Base-by-base conservation (phyloP, 1,284 basidiomycete species). In the Papiliotrema flavescens region DNA sequence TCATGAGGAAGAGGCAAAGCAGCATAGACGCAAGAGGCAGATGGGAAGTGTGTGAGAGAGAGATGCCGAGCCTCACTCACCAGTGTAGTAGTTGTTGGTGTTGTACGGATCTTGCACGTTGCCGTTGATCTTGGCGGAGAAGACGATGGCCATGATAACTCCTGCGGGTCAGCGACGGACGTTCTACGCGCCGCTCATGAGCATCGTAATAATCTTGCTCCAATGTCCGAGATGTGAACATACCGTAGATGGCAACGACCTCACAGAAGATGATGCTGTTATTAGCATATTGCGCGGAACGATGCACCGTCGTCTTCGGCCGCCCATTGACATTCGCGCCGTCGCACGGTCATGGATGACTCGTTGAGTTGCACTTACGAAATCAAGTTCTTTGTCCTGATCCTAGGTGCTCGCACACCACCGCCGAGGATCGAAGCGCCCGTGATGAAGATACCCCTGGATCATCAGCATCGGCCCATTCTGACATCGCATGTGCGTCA, bases 211-310 rank as follows among this genome's bases (percentile, higher is more conserved):
- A 11, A 20, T 20, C 41, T 11, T 14, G 19, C 13, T 14, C 9
- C 14, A 20, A 8, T 6, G 26, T 9, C 13, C n/a, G 26, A 14
- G 41, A 14, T 8, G 15, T 5, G 24, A 34, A 82, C 87, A 59
- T 76, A 94, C 91, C 94, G 76, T 95, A 96, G 70, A 96, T 96
- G 58, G 92, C 93, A 22, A 96, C 91, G 64, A 97, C 95, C 80
- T 98, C 95, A 75, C 95, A 98, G 80, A 98, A 98, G 73, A 98
- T 98, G 80, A 98, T 94, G 61, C 92, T 95, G 34, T 39, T 14
- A 36, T 43, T 36, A 48, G 47, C 24, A 6, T n/a, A 2, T n/a
- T n/a, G n/a, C n/a, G n/a, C n/a, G n/a, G n/a, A n/a, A n/a, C n/a
- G n/a, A n/a, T n/a, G n/a, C n/a, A n/a, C n/a, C n/a, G n/a, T n/a